Conservation (phyloP, 2,329 filamentous ascomycete genomes). For the Lojkania enalia region DNA sequence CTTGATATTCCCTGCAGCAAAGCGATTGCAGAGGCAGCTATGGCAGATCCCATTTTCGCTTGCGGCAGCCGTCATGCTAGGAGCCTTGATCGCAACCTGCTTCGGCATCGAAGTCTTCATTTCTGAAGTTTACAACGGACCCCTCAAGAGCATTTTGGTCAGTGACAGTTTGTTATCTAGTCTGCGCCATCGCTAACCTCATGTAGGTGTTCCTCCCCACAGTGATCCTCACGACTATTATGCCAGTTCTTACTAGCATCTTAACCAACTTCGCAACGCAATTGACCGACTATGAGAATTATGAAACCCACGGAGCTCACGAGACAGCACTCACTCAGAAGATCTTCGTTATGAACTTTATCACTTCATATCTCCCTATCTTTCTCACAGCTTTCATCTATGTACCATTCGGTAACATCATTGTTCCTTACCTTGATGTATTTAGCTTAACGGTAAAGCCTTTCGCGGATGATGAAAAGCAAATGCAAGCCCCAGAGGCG, state of each 20-base stretch:
- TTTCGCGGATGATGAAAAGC: slow-evolving; percentile 75
- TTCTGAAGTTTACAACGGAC: slow-evolving; percentile 87
- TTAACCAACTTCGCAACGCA: slow-evolving; percentile 76
- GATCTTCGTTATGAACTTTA: slow-evolving; percentile 94
- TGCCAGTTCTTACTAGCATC: slow-evolving; percentile 76
- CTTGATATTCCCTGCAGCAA: slow-evolving; percentile 73
- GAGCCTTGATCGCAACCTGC: slow-evolving; percentile 79
- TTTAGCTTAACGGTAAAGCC: slow-evolving; percentile 75
- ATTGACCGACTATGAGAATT: slow-evolving; percentile 86
- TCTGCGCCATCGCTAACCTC: slow-evolving; percentile 3
- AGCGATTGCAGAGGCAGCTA: slow-evolving; percentile 73
- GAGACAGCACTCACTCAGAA: slow-evolving; percentile 86
- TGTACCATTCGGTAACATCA: slow-evolving; percentile 79
- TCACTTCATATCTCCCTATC: slow-evolving; percentile 92
- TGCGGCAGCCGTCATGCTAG: slow-evolving; percentile 70
- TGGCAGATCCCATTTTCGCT: slow-evolving; percentile 85
- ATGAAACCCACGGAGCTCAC: slow-evolving; percentile 83
- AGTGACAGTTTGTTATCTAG: slow-evolving; percentile 35
- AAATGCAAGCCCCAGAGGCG: slow-evolving; percentile 59
- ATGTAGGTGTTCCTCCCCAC: slow-evolving; percentile 82
- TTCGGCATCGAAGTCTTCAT: slow-evolving; percentile 97
- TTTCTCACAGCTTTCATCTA: slow-evolving; percentile 90
- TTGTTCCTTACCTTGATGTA: slow-evolving; percentile 84
- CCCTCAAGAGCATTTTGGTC: slow-evolving; percentile 82
- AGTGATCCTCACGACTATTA: slow-evolving; percentile 76